A percentile compares a stretch with the other conserved stretches of the same genome.
Conservation (phyloP, 148 eudicot species). For the Drosera capensis region DNA sequence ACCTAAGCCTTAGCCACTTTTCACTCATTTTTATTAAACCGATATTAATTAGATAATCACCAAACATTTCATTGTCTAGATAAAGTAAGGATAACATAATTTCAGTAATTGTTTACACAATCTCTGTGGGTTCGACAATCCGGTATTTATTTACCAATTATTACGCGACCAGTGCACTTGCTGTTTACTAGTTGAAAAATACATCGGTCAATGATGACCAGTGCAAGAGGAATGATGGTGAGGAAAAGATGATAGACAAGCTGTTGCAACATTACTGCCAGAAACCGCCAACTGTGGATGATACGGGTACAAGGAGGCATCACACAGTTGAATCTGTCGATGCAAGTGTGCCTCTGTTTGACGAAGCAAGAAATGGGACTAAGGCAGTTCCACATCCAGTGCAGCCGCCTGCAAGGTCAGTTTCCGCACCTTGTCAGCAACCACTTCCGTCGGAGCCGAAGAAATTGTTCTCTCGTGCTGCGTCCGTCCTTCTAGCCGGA, state of each 20-base stretch:
- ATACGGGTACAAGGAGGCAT: slow-evolving; percentile 30
- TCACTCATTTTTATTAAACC: too few species aligned
- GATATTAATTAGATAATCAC: too few species aligned
- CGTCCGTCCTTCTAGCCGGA: slow-evolving; percentile 70
- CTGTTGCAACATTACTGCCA: slow-evolving; percentile 70
- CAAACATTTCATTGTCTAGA: too few species aligned
- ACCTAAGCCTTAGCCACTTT: too few species aligned
- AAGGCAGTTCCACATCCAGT: slow-evolving; percentile 10
- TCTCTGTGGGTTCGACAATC: too few species aligned
- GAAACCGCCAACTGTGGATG: slow-evolving; percentile 44
- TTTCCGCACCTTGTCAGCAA: slow-evolving; percentile 55
- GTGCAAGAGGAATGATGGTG: slow-evolving; percentile 32
- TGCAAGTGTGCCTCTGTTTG: slow-evolving; percentile 16
- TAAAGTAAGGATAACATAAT: too few species aligned
- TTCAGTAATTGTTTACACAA: too few species aligned
- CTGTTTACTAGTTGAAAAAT: too few species aligned
- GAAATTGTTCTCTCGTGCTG: slow-evolving; percentile 59
- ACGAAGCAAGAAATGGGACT: slow-evolving; percentile 9
- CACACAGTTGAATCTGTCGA: slow-evolving; percentile 7
- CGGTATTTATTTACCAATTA: too few species aligned
- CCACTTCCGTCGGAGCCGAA: slow-evolving; percentile 23
- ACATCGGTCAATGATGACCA: slow-evolving; percentile 49
- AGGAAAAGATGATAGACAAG: slow-evolving; percentile 69
- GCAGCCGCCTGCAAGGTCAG: slow-evolving; percentile 43
- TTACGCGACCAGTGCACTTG: too few species aligned